Conservation (phyloP, 345 rosid genomes). For the Bruguiera parviflora region DNA sequence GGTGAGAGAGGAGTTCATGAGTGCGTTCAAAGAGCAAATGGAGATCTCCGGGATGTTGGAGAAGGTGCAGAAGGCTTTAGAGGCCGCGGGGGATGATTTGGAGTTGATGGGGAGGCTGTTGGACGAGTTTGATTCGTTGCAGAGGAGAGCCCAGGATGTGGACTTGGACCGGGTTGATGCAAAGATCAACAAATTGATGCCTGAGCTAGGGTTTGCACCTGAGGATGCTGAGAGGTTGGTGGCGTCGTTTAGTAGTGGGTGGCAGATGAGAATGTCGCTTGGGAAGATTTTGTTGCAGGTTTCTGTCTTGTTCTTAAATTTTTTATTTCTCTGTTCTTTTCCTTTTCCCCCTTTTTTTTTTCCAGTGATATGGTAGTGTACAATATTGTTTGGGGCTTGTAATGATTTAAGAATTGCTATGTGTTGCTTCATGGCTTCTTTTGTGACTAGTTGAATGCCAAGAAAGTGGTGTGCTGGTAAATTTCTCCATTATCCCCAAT, state of each 20-base stretch:
- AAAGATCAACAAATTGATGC: slow-evolving; percentile 88
- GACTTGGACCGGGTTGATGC: slow-evolving; percentile 70
- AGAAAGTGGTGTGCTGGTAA: too few species aligned
- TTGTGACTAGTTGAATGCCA: too few species aligned
- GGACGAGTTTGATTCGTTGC: slow-evolving; percentile 92
- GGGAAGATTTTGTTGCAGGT: slow-evolving; percentile 98
- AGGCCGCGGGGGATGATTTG: slow-evolving; percentile 72
- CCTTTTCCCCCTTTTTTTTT: too few species aligned
- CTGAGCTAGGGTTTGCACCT: slow-evolving; percentile 68
- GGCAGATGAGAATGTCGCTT: slow-evolving; percentile 99
- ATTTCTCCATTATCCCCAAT: too few species aligned
- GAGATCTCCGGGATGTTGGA: slow-evolving; percentile 62
- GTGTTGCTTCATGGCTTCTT: too few species aligned
- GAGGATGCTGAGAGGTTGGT: slow-evolving; percentile 95
- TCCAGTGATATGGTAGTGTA: too few species aligned
- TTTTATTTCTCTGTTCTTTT: not conserved
- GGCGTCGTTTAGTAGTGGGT: slow-evolving; percentile 90
- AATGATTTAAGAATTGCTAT: too few species aligned
- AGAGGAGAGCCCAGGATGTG: slow-evolving; percentile 74
- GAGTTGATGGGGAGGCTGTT: slow-evolving; percentile 91
- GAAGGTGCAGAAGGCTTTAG: slow-evolving; percentile 85
- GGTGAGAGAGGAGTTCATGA: slow-evolving; percentile 86
- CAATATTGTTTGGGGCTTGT: too few species aligned
- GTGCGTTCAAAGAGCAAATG: slow-evolving; percentile 88
- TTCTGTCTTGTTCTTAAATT: slow-evolving; percentile 5